These are phyloP conservation scores for Rhodotorula sp. DNA, from an alignment of 1,284 basidiomycete species.

Conservation along the genomic window DNA sequence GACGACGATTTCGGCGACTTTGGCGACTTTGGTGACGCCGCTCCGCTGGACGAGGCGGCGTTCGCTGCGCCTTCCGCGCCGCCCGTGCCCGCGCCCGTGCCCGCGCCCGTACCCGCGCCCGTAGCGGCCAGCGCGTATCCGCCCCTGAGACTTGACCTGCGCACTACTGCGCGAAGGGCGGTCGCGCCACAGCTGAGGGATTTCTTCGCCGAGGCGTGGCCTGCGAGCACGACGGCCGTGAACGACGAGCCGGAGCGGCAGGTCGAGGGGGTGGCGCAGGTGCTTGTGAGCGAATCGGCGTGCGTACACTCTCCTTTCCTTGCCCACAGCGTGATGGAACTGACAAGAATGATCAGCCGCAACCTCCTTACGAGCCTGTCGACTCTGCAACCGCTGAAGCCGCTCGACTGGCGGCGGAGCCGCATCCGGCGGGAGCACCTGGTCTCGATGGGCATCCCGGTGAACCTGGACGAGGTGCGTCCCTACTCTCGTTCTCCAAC, in stretches of 20 bases:
- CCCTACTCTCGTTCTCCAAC: background rate
- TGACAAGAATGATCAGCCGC: conserved; percentile 14
- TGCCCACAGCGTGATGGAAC: background rate
- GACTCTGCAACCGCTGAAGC: conserved; percentile 59
- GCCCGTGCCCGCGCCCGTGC: conserved; percentile 12
- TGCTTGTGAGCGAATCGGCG: conserved; percentile 61
- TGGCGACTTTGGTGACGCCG: conserved; percentile 60
- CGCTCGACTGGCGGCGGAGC: conserved; percentile 87
- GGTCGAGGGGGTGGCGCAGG: conserved; percentile 74
- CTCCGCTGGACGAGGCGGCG: conserved; percentile 53
- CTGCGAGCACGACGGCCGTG: conserved; percentile 59
- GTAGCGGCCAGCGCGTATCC: conserved; percentile 56
- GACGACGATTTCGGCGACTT: conserved; percentile 71
- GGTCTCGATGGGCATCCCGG: conserved; percentile 83
- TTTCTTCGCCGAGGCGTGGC: conserved; percentile 66
- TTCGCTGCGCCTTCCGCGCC: conserved; percentile 48
- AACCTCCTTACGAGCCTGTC: conserved; percentile 21
- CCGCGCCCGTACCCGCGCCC: background rate
- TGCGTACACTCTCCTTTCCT: background rate
- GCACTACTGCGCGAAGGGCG: conserved; percentile 62
- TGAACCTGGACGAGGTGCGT: conserved; percentile 84
- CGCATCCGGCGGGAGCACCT: conserved; percentile 83
- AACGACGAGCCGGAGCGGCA: conserved; percentile 74
- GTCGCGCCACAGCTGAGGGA: conserved; percentile 65
- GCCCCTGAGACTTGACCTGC: conserved; percentile 63